A percentile compares a stretch with the other conserved stretches of the same genome.
Evolutionary conservation across 306 rosid genomes (phyloP).

Genomic region (Cicer judaicum): DNA sequence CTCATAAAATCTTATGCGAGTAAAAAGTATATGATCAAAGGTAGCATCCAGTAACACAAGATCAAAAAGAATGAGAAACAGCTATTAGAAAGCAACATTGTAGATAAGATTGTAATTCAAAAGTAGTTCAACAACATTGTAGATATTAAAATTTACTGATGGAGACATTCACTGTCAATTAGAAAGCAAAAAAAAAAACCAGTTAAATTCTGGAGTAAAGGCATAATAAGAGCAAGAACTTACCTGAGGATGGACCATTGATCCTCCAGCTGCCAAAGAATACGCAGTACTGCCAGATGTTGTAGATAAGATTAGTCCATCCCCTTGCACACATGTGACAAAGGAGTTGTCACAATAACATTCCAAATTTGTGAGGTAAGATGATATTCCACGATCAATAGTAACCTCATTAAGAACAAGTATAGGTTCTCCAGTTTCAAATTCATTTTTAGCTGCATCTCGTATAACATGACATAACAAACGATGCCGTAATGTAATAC

Average conservation of each 20-base stretch:
- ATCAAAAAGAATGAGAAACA: not conserved
- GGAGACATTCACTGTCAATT: not conserved
- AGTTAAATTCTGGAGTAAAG: not conserved
- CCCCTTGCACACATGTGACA: constrained; percentile 96
- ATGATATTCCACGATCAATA: constrained; percentile 95
- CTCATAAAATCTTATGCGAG: not conserved
- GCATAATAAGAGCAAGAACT: constrained; percentile 5
- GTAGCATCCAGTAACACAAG: not conserved
- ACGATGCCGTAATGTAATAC: constrained; percentile 86
- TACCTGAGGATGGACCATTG: constrained; percentile 99
- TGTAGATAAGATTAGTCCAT: constrained; percentile 89
- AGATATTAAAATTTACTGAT: constrained; percentile 13
- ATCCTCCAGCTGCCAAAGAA: constrained; percentile 99
- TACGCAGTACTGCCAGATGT: constrained; percentile 98
- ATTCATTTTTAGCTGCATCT: constrained; percentile 79
- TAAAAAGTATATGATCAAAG: not conserved
- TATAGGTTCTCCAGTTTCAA: constrained; percentile 86
- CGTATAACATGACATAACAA: constrained; percentile 81
- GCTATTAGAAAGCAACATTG: too few species aligned
- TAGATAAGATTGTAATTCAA: not conserved
- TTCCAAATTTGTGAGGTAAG: constrained; percentile 90
- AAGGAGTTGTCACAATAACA: constrained; percentile 91
- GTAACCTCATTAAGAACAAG: constrained; percentile 93
- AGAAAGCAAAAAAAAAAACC: not conserved
- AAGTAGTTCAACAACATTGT: constrained; percentile 9